phyloP scores from a whole-genome alignment of 139 green algal genomes.

The Mesotaenium endlicherianum region DNA sequence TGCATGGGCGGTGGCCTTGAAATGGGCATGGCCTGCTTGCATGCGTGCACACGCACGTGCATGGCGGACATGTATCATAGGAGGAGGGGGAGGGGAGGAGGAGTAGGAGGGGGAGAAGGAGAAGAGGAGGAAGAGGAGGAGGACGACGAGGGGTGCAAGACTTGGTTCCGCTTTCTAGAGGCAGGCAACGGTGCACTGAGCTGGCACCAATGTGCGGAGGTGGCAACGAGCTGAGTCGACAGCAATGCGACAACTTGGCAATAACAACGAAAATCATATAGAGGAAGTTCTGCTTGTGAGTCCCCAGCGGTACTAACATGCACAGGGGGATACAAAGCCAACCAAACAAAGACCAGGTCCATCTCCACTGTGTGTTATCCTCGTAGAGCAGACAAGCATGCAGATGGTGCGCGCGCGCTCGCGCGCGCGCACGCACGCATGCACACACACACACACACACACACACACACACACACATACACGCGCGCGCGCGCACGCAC shows the following conservation, averaged over 20 bases:
- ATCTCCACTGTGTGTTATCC: neutral
- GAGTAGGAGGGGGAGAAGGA: neutral
- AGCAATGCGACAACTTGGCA: neutral
- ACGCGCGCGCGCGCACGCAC: too few species aligned
- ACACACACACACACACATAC: too few species aligned
- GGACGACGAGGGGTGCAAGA: neutral
- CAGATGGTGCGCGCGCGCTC: neutral
- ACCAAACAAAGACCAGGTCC: constrained; percentile 1
- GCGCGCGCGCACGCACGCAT: neutral
- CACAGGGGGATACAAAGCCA: neutral
- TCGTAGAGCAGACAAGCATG: neutral
- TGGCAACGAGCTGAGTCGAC: neutral
- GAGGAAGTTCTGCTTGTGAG: too few species aligned
- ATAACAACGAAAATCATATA: neutral
- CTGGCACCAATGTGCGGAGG: neutral
- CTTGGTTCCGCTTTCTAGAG: too few species aligned
- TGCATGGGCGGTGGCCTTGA: neutral
- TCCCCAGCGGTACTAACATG: neutral
- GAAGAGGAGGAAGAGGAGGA: neutral
- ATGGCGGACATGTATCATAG: neutral
- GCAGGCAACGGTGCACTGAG: neutral
- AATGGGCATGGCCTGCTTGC: neutral
- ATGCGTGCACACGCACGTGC: neutral
- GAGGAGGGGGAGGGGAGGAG: neutral
- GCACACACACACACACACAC: neutral